Base-by-base conservation (phyloP, 257 asterid genomes). In the Agastache rugosa region DNA sequence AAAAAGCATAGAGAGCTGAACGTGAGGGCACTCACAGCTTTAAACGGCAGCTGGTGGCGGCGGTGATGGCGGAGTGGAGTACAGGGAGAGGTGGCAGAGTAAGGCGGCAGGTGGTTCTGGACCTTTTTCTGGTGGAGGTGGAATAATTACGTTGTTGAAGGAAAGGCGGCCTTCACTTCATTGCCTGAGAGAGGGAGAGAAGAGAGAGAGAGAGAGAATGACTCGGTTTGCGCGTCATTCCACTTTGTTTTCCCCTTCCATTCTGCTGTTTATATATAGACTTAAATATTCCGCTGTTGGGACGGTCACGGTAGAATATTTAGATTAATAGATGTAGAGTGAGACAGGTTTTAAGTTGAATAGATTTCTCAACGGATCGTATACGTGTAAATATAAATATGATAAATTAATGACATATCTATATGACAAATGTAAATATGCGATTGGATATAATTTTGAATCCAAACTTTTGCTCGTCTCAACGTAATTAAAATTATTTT, bases 21-120 rank as follows among this genome's bases (percentile, higher is more conserved):
- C 3, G 41, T 3, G 50, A 44, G 14, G 48, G 51, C 58, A 59
- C 66, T 61, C 48, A 63, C 67, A 66, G 37, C 20, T 63, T 27
- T 6, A 6, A n/a, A 47, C 42, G 71, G 55, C 69, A 11, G 59
- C 27, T 31, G 31, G 15, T 12, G 71, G 22, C 11, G 72, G 78
- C 2, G 55, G 50, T 5, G 48, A 10, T 2, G 51, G 72, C 11
- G 23, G 6, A 16, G 60, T 2, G 12, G 53, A 11, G 11, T 65
- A 50, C 5, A 31, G 50, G 34, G 20, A 14, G 50, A 23, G 68
- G 25, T 3, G 4, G 42, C 8, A 15, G 22, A n/a, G n/a, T n/a
- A n/a, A n/a, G n/a, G n/a, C 6, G 4, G 42, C 8, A 15, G 22
- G 22, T 12, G 14, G 65, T 42, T 48, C 53, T 31, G 37, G 37